Evolutionary conservation across 345 rosid genomes (phyloP).

Genomic region (Limnanthes douglasii): DNA sequence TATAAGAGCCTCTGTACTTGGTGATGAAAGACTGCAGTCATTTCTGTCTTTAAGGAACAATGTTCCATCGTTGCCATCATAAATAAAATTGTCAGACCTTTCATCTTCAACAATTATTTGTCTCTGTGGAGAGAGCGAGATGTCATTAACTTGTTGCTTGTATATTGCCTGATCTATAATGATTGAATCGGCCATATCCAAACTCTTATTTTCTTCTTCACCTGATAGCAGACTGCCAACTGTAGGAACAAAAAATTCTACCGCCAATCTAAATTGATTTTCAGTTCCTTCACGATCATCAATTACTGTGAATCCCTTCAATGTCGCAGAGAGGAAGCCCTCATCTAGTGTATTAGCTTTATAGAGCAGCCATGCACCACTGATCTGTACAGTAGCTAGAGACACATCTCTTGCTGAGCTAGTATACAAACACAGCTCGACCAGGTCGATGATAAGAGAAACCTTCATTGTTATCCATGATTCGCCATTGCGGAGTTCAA

Average conservation of each 20-base stretch:
- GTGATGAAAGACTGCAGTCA: slow-evolving; percentile 41
- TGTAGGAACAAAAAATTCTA: slow-evolving; percentile 85
- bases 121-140: slow-evolving; percentile 57
- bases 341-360: slow-evolving; percentile 51
- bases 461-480: slow-evolving; percentile 58
- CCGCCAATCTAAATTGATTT: slow-evolving; percentile 69
- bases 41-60: slow-evolving; percentile 58
- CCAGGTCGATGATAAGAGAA: slow-evolving; percentile 51
- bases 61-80: slow-evolving; percentile 84
- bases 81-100: slow-evolving; percentile 51
- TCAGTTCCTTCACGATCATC: slow-evolving; percentile 90
- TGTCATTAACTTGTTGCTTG: slow-evolving; percentile 47
- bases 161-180: slow-evolving; percentile 46
- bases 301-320: slow-evolving; percentile 65
- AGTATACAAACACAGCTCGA: slow-evolving; percentile 59
- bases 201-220: slow-evolving; percentile 51
- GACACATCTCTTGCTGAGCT: slow-evolving; percentile 63
- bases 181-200: slow-evolving; percentile 39
- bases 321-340: slow-evolving; percentile 74
- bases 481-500: slow-evolving; percentile 19
- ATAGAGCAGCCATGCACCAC: slow-evolving; percentile 78
- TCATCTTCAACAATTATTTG: slow-evolving; percentile 84
- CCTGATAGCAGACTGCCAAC: slow-evolving; percentile 50
- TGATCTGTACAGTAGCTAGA: slow-evolving; percentile 74
- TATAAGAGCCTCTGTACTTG: slow-evolving; percentile 60